Percentiles rank a stretch among this genome's conserved stretches.
Evolutionary conservation across 768 basidiomycete genomes (phyloP).

Genomic region (Mycena vitilis): DNA sequence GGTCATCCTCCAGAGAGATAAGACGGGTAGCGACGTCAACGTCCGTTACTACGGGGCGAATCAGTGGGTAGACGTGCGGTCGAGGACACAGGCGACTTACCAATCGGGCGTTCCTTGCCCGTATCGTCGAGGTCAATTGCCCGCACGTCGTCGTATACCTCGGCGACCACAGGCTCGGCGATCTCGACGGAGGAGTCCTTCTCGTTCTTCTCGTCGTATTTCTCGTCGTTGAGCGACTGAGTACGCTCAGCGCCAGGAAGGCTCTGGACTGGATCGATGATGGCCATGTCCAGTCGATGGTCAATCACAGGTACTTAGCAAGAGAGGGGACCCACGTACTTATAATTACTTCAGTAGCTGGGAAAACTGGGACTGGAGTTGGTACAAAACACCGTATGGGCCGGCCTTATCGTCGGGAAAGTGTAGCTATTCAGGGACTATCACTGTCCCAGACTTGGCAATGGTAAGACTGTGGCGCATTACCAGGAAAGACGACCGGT

Average conservation of each 20-base stretch:
- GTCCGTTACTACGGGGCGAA: slow-evolving; percentile 51
- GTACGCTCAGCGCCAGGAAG: neutral
- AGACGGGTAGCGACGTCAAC: slow-evolving; percentile 60
- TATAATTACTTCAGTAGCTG: neutral
- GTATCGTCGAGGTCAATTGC: slow-evolving; percentile 57
- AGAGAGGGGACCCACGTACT: neutral
- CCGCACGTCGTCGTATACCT: slow-evolving; percentile 37
- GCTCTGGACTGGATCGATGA: slow-evolving; percentile 11
- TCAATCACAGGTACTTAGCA: neutral
- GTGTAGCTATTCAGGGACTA: neutral
- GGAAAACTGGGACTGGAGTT: neutral
- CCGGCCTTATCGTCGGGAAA: neutral
- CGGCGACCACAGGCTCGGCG: slow-evolving; percentile 24
- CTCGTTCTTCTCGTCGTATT: slow-evolving; percentile 26
- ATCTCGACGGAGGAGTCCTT: slow-evolving; percentile 15
- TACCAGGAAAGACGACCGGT: neutral
- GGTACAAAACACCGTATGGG: neutral
- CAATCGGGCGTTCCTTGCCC: slow-evolving; percentile 64
- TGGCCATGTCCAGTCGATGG: slow-evolving; percentile 11
- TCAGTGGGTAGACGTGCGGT: neutral
- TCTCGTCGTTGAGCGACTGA: slow-evolving; percentile 17
- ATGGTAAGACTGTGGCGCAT: neutral
- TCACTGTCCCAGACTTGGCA: neutral
- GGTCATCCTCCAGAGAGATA: slow-evolving; percentile 66
- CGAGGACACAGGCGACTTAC: slow-evolving; percentile 35